Conservation (phyloP, 2,329 filamentous ascomycete genomes). For the Alternaria infectoria region DNA sequence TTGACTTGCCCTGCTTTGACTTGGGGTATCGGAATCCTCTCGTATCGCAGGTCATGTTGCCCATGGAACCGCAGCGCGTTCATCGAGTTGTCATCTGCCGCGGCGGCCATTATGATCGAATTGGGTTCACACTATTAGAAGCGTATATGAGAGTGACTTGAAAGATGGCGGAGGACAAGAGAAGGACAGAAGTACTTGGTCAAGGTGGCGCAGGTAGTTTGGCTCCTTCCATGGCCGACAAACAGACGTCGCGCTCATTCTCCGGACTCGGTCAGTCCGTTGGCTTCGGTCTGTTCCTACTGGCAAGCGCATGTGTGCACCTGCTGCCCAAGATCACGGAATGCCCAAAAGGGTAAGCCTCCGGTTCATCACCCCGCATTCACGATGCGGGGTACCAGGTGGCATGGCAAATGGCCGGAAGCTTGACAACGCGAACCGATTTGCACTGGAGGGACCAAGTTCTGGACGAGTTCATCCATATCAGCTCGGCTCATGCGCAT, state of each 20-base stretch:
- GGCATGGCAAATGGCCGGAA: neutral
- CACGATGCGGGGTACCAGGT: conserved; percentile 22
- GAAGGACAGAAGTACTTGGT: neutral
- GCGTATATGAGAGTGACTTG: neutral
- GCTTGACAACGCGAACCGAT: neutral
- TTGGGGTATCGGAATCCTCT: conserved; percentile 51
- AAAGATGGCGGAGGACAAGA: neutral
- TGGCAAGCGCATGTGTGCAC: conserved; percentile 14
- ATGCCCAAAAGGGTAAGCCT: conserved; percentile 30
- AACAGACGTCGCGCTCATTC: neutral
- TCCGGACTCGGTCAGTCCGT: neutral
- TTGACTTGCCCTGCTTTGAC: conserved; percentile 52
- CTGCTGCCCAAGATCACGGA: conserved; percentile 12
- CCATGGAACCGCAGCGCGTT: conserved; percentile 57
- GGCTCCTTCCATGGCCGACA: neutral
- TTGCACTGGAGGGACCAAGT: neutral
- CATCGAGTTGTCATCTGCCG: conserved; percentile 42
- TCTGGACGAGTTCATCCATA: neutral
- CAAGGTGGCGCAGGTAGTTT: neutral
- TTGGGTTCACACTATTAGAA: neutral
- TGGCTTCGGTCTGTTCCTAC: conserved; percentile 1
- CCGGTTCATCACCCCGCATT: conserved; percentile 30
- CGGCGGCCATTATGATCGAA: neutral
- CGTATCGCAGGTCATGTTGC: conserved; percentile 52
- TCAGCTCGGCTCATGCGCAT: neutral